Base-by-base conservation (phyloP, 2,329 filamentous ascomycete genomes). In the Claviceps monticola region DNA sequence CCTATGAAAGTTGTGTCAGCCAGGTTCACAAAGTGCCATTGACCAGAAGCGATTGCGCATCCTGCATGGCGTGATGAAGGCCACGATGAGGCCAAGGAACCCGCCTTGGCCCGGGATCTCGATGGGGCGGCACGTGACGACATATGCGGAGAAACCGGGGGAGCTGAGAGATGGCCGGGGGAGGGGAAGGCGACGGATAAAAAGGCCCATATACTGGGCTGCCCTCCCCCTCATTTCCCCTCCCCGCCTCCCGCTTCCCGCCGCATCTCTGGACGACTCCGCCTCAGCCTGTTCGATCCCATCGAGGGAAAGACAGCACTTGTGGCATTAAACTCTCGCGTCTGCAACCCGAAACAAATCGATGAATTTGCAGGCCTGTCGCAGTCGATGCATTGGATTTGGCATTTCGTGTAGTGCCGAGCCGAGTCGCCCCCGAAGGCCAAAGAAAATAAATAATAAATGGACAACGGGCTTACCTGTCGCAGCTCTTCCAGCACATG, bases 401-500 rank as follows among this genome's bases (percentile, higher is more conserved):
- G 47, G n/a, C 16, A 43, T 43, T 19, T 21, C 41, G 8, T 43
- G 41, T 19, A 13, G 19, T 21, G 42, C 11, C 42, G 29, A 44
- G 21, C 17, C 16, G n/a, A 19, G 19, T 19, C 13, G 11, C 16
- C 19, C 43, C 23, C 4, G 23, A 45, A 23, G 29, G 29, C 29
- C 29, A 34, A 17, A 34, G 21, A 42, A 17, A 26, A 17, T 38
- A 34, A 43, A 19, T 26, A 13, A 9, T 13, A 16, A 51, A 42
- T 19, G 6, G 37, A 21, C 34, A 42, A 16, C n/a, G 36, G 9
- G 17, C 86, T 78, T 75, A 97, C 91, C 81, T 84, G 78, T 69
- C 83, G 84, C 75, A 98, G 74, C 67, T 95, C 88, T 59, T 91
- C 82, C 62, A 98, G 73, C 49, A 91, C 91, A 60, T 80, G 75